Conservation (phyloP, 176 grass and related monocot species). For the Poa pratensis region DNA sequence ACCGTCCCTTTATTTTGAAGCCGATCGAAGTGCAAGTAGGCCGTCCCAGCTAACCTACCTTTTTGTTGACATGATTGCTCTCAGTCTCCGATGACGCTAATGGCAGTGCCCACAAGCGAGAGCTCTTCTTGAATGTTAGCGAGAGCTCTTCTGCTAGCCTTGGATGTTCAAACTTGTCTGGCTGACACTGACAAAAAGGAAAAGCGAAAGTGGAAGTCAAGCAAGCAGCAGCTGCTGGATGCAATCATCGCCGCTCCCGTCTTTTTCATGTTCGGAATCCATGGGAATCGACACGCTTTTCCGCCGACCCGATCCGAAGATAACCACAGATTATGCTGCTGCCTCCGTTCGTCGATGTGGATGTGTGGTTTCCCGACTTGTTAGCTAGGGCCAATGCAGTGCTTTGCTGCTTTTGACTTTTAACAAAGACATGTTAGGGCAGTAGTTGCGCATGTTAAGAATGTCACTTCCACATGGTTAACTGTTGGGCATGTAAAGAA, state of each 20-base stretch:
- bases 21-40: background rate
- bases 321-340: background rate
- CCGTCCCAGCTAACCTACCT: background rate
- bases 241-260: conserved; percentile 25
- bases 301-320: conserved; percentile 35
- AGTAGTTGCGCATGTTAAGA: background rate
- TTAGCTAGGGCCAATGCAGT: background rate
- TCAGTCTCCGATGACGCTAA: background rate
- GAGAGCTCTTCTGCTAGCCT: background rate
- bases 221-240: background rate
- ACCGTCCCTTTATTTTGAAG: background rate
- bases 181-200: conserved; percentile 55
- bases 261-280: conserved; percentile 11
- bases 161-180: conserved; percentile 22
- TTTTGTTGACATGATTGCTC: conserved; percentile 39
- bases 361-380: background rate
- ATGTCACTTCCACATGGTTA: background rate
- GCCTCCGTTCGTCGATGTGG: background rate
- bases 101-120: conserved; percentile 6
- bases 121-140: background rate
- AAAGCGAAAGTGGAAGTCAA: conserved; percentile 46
- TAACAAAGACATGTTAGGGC: background rate
- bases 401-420: conserved; percentile 8
- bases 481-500: background rate
- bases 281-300: background rate